Percentiles rank a stretch among this genome's conserved stretches.
Evolutionary conservation across 2,329 filamentous ascomycete species (phyloP).

Genomic region (Epichloe bromicola): DNA sequence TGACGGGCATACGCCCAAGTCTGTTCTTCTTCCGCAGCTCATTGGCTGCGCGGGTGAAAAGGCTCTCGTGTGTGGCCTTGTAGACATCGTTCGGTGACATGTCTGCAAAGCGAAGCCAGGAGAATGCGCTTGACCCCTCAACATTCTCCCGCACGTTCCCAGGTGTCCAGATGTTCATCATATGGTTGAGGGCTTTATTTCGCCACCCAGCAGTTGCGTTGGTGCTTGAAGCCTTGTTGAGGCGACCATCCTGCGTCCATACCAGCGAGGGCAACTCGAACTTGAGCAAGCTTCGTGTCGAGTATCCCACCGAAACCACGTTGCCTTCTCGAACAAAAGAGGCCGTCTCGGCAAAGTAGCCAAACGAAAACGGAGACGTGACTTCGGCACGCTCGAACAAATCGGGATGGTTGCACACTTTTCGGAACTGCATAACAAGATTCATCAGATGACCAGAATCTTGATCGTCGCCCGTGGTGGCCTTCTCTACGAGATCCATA

Average conservation of each 20-base stretch:
- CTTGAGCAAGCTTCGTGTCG: constrained; percentile 73
- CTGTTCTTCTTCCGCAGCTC: constrained; percentile 41
- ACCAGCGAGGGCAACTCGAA: constrained; percentile 71
- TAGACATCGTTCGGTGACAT: constrained; percentile 61
- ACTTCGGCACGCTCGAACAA: constrained; percentile 92
- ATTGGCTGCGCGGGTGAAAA: constrained; percentile 62
- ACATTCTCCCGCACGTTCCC: constrained; percentile 59
- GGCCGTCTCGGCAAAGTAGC: constrained; percentile 86
- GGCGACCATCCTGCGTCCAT: constrained; percentile 66
- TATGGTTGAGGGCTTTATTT: constrained; percentile 59
- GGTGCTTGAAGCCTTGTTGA: constrained; percentile 59
- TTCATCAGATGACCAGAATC: constrained; percentile 98
- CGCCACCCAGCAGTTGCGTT: constrained; percentile 71
- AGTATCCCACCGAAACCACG: constrained; percentile 72
- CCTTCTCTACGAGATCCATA: constrained; percentile 97
- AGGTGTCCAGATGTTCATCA: constrained; percentile 85
- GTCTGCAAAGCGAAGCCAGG: constrained; percentile 82
- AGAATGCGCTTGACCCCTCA: constrained; percentile 55
- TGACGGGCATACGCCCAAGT: constrained; percentile 52
- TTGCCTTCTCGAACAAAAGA: constrained; percentile 86
- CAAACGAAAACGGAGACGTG: constrained; percentile 68
- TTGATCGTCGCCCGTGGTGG: constrained; percentile 82
- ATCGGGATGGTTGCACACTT: constrained; percentile 97
- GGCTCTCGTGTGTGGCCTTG: constrained; percentile 50
- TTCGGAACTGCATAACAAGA: constrained; percentile 98